Percentiles rank a stretch among this genome's conserved stretches.
These are phyloP conservation scores for Acer saccharum DNA, from an alignment of 345 rosid genomes.

Conservation along the genomic window DNA sequence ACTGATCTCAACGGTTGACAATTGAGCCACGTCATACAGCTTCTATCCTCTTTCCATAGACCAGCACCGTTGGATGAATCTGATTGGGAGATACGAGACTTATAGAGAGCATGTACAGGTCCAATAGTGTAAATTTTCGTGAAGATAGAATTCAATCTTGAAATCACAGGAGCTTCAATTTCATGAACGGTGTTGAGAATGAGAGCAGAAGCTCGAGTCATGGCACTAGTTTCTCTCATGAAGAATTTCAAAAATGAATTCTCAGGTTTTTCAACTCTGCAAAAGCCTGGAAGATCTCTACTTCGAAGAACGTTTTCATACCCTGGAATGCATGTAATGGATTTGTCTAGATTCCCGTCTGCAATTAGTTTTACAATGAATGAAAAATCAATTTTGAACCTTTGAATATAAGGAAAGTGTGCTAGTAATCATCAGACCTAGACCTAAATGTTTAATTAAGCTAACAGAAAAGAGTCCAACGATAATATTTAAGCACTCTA, in stretches of 20 bases:
- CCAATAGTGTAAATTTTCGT: slow-evolving; percentile 34
- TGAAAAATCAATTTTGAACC: neutral
- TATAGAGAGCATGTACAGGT: slow-evolving; percentile 32
- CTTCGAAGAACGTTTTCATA: slow-evolving; percentile 13
- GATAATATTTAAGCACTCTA: too few relatives aligned
- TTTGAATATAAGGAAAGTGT: too few relatives aligned
- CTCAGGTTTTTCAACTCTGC: too few relatives aligned
- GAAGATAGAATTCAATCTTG: slow-evolving; percentile 14
- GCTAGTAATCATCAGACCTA: too few relatives aligned
- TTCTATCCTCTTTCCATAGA: slow-evolving; percentile 17
- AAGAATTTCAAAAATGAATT: too few relatives aligned
- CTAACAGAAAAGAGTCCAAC: too few relatives aligned
- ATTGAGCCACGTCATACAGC: too few relatives aligned
- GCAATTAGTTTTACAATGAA: neutral
- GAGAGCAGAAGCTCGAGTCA: slow-evolving; percentile 30
- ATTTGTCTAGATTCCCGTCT: slow-evolving; percentile 17
- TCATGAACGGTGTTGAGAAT: slow-evolving; percentile 46
- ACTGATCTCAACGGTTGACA: too few relatives aligned
- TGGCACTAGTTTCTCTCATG: too few relatives aligned
- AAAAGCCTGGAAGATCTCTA: slow-evolving; percentile 22
- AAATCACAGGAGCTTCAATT: slow-evolving; percentile 31
- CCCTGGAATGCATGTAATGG: slow-evolving; percentile 17
- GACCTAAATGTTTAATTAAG: too few relatives aligned
- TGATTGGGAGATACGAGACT: neutral
- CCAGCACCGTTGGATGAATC: slow-evolving; percentile 24